phyloP scores from a whole-genome alignment of 139 green algal species.

The Bryopsis sp. region DNA sequence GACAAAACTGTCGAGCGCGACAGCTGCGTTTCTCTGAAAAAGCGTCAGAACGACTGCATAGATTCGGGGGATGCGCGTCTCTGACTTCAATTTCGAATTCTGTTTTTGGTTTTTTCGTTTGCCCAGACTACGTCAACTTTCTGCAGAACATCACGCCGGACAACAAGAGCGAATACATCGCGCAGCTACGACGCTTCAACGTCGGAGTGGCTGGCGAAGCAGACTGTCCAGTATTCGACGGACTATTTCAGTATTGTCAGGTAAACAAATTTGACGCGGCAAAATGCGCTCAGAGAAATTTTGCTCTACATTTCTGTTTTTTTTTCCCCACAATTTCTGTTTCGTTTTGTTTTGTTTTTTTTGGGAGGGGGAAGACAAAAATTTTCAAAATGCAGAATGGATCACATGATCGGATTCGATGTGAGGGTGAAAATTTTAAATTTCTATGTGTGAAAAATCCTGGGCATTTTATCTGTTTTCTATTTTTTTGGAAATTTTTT shows the following conservation, averaged over 20 bases:
- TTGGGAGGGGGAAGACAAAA: no score
- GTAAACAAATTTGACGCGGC: conserved; percentile 24
- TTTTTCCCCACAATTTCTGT: no score
- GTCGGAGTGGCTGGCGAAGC: conserved; percentile 82
- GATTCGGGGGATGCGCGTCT: conserved; percentile 44
- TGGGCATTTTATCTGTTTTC: no score
- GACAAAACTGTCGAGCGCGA: no score
- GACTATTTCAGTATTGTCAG: conserved; percentile 91
- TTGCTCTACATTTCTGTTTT: neutral
- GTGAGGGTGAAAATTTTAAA: no score
- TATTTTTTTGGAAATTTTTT: no score
- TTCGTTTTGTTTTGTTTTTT: conserved; percentile 10
- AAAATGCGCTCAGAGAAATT: neutral
- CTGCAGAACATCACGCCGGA: conserved; percentile 86
- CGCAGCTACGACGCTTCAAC: conserved; percentile 93
- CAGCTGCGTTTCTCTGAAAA: no score
- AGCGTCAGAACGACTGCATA: no score
- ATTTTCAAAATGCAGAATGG: no score
- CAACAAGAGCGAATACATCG: conserved; percentile 89
- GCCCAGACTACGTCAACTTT: conserved; percentile 94
- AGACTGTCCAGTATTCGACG: conserved; percentile 96
- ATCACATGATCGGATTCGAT: no score
- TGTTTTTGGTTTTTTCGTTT: conserved; percentile 66
- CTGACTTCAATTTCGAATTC: conserved; percentile 34
- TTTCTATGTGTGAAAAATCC: no score